Conservation (phyloP, 2,329 filamentous ascomycete genomes). For the Amphichorda felina region DNA sequence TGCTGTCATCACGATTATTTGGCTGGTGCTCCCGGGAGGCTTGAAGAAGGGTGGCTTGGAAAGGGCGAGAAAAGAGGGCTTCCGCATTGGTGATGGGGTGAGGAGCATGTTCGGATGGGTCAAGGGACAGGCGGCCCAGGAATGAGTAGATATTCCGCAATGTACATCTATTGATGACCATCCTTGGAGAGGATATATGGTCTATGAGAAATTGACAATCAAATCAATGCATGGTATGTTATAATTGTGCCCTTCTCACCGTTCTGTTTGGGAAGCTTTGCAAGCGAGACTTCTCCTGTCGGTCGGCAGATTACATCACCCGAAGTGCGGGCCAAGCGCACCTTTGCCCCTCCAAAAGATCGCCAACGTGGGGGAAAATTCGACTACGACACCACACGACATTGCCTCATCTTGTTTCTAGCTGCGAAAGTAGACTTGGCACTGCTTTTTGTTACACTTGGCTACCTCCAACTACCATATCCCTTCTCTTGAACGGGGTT, state of each 20-base stretch:
- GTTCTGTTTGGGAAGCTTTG: neutral
- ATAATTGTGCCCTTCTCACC: neutral
- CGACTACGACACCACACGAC: neutral
- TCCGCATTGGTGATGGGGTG: neutral
- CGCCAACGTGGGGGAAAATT: neutral
- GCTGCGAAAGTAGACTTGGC: too few relatives aligned
- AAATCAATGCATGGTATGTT: neutral
- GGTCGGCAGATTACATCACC: neutral
- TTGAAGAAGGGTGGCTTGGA: constrained; percentile 6
- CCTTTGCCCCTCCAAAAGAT: constrained; percentile 1
- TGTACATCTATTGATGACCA: neutral
- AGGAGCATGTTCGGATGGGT: too few relatives aligned
- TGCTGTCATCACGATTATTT: constrained; percentile 28
- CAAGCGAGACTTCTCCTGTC: neutral
- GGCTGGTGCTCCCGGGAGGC: constrained; percentile 28
- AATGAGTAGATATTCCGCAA: neutral
- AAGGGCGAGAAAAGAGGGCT: constrained; percentile 4
- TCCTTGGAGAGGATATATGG: too few relatives aligned
- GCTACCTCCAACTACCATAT: too few relatives aligned
- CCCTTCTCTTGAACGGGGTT: too few relatives aligned
- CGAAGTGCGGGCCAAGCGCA: too few relatives aligned
- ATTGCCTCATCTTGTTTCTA: neutral
- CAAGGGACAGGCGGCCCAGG: neutral
- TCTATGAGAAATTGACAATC: too few relatives aligned
- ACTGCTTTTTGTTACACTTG: too few relatives aligned